Evolutionary conservation across 2,329 filamentous ascomycete species (phyloP), one percentile per base, ranked within the genome.

Genomic region (Aspergillus unguis): DNA sequence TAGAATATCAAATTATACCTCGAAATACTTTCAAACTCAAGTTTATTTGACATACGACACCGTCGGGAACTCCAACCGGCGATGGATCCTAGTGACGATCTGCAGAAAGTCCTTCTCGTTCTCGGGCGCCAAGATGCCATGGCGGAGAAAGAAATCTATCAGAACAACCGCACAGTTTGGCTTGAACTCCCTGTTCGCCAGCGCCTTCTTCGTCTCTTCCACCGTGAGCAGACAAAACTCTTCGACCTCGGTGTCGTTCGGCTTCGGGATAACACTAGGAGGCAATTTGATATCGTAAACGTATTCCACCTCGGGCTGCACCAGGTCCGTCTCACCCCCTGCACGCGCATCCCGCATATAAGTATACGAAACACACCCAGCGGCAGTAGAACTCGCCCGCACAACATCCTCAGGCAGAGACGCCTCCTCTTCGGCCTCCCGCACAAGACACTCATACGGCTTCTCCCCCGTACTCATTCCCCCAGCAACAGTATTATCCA

Each of bases 401-500:
- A 96, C 85, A 6, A 92, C 64, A 0, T 80, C 75, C 53, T 85
- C 87, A 0, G 88, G 81, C 23, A 99, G 74, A 35, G 85, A 88
- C 1, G 94, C 95, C 69, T 99, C 94, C 73, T 99, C 94, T 58
- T 85, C 85, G 3, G 87, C 86, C 72, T 99, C 94, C 49, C 92
- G 84, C 23, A 96, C 80, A 48, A 96, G 75, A 68, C 87, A 90
- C 66, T 92, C 90, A 44, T 91, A 86, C 0, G 89, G 87, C 25
- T 80, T 80, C 69, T 96, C 92, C 10, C 86, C 87, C 0, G 89
- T 88, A 68, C 87, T 85, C 60, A 97, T 85, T 0, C 90, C 89
- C 3, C 89, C 89, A 0, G 92, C 94, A 5, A 95, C 94, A 1
- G 91, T 91, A 70, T 97, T 99, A 71, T 99, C 94, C 59, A 99